Evolutionary conservation across 345 rosid genomes (phyloP).

Genomic region (Gossypium rotundifolium): DNA sequence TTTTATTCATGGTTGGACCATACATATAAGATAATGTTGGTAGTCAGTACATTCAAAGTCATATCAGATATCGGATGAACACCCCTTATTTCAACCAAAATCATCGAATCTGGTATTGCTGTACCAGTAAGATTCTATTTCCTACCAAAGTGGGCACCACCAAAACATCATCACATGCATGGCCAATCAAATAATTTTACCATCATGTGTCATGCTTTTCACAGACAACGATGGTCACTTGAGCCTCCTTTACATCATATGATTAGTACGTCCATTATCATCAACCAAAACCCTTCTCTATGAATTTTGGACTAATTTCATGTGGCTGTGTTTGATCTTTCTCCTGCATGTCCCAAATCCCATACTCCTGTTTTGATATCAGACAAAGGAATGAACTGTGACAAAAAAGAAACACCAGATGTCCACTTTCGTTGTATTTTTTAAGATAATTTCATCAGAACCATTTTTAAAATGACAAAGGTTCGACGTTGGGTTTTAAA

Average conservation of each 20-base stretch:
- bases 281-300: not conserved
- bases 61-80: too few relatives aligned
- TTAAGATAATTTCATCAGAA: not conserved
- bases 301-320: not conserved
- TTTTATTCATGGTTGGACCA: too few relatives aligned
- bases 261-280: not conserved
- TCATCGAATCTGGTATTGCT: not conserved
- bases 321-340: not conserved
- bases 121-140: not conserved
- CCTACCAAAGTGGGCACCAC: slow-evolving; percentile 6
- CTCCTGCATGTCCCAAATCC: not conserved
- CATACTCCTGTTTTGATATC: not conserved
- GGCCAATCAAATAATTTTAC: slow-evolving; percentile 18
- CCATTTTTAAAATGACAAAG: too few relatives aligned
- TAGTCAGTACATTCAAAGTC: too few relatives aligned
- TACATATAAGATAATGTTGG: too few relatives aligned
- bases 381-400: not conserved
- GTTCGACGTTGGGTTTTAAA: too few relatives aligned
- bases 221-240: slow-evolving; percentile 16
- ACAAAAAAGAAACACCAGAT: not conserved
- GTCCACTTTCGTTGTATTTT: not conserved
- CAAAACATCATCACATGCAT: slow-evolving; percentile 25
- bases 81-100: not conserved
- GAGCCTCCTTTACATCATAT: slow-evolving; percentile 1
- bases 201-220: slow-evolving; percentile 23